Conservation (phyloP, 768 basidiomycete species). For the Naganishia antarctica region DNA sequence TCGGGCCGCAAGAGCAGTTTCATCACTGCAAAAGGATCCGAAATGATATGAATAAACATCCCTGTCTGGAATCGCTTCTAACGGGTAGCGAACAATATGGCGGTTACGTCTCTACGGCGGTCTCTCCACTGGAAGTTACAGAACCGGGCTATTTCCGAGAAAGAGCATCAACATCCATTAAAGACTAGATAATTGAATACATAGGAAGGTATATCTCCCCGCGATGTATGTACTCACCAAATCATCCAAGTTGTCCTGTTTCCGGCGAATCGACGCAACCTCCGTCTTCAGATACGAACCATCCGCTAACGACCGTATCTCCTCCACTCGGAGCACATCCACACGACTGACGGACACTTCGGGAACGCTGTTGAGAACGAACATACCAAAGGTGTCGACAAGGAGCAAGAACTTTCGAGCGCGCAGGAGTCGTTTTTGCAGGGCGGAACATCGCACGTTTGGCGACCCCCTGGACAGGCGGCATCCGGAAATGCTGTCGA, state of each 20-base stretch:
- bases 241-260: slow-evolving; percentile 1
- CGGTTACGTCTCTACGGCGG: too few relatives aligned
- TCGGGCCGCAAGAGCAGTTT: too few relatives aligned
- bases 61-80: too few relatives aligned
- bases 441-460: not conserved
- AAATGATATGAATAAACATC: too few relatives aligned
- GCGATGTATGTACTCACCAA: slow-evolving; percentile 1
- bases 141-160: too few relatives aligned
- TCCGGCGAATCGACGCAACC: slow-evolving; percentile 2
- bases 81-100: too few relatives aligned
- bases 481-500: not conserved
- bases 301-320: not conserved
- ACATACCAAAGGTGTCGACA: slow-evolving; percentile 7
- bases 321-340: not conserved
- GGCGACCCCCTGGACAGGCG: not conserved
- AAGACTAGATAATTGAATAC: too few relatives aligned
- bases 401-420: slow-evolving; percentile 10
- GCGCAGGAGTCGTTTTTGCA: slow-evolving; percentile 15
- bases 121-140: too few relatives aligned
- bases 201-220: too few relatives aligned
- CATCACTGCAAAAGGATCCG: too few relatives aligned
- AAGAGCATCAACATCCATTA: too few relatives aligned
- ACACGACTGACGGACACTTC: slow-evolving; percentile 15
- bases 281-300: not conserved
- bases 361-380: slow-evolving; percentile 3